Evolutionary conservation across 208 protist genomes (phyloP).

Genomic region (Trypanosoma boissoni): DNA sequence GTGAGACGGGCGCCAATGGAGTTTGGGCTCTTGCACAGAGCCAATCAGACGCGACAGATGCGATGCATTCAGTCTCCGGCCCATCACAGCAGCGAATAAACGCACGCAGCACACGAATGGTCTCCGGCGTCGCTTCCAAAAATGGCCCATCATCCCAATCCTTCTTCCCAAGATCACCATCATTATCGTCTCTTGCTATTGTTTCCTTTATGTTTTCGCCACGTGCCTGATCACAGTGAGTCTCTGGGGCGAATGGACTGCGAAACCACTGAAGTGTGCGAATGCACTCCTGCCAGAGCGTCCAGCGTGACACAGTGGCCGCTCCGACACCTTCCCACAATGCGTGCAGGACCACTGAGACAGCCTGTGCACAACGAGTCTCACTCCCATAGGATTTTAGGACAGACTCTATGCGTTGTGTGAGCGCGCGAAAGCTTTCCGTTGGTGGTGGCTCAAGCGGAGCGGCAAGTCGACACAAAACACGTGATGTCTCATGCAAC

Average conservation of each 20-base stretch:
- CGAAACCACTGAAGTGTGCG: conserved; percentile 25
- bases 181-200: no score
- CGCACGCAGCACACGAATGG: conserved; percentile 32
- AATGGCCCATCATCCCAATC: no score
- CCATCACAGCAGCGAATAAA: conserved; percentile 59
- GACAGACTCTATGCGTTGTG: no score
- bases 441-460: no score
- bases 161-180: no score
- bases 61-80: conserved; percentile 49
- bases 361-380: conserved; percentile 21
- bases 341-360: conserved; percentile 38
- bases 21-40: conserved; percentile 15
- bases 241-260: conserved; percentile 26
- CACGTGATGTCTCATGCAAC: no score
- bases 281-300: conserved; percentile 61
- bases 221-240: no score
- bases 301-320: conserved; percentile 38
- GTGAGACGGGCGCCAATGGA: no score
- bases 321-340: conserved; percentile 51
- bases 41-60: conserved; percentile 43
- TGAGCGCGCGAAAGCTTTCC: no score
- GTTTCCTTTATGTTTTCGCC: no score
- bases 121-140: conserved; percentile 27
- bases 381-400: no score
- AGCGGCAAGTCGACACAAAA: no score